phyloP scores from a whole-genome alignment of 768 basidiomycete species.

The Russula lepida region DNA sequence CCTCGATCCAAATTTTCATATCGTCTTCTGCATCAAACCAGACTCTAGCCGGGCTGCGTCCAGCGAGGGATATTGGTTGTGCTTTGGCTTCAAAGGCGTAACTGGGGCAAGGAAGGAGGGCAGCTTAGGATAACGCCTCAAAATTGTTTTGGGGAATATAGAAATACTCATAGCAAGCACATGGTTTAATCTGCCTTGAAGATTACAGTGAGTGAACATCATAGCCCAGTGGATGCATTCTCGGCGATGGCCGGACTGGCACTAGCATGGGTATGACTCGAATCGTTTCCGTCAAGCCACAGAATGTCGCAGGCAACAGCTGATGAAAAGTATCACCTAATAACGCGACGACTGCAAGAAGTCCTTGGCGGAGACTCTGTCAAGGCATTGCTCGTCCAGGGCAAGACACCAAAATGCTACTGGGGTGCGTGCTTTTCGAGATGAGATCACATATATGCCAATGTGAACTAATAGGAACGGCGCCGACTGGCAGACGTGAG shows the following conservation, averaged over 20 bases:
- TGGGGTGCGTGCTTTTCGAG: slow-evolving; percentile 60
- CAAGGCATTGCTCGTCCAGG: slow-evolving; percentile 71
- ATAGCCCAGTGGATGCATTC: neutral
- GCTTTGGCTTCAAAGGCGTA: slow-evolving; percentile 49
- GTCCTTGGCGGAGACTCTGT: slow-evolving; percentile 80
- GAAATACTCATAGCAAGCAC: no score
- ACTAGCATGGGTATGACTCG: neutral
- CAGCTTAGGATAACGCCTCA: neutral
- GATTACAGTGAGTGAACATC: no score
- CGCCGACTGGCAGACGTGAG: slow-evolving; percentile 91
- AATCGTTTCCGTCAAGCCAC: neutral
- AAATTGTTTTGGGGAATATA: no score
- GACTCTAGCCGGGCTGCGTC: slow-evolving; percentile 70
- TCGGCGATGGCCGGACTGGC: slow-evolving; percentile 4
- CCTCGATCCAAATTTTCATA: slow-evolving; percentile 55
- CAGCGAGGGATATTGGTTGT: slow-evolving; percentile 81
- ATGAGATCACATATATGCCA: neutral
- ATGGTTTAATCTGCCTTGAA: no score
- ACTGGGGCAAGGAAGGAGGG: neutral
- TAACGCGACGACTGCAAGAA: slow-evolving; percentile 81
- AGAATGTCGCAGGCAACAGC: slow-evolving; percentile 15
- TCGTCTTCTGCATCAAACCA: slow-evolving; percentile 71
- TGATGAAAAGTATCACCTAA: slow-evolving; percentile 61
- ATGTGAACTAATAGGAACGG: slow-evolving; percentile 52
- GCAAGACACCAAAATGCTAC: slow-evolving; percentile 73